Base-by-base conservation (phyloP, 495 filamentous ascomycete genomes). In the Annulohypoxylon moriforme region DNA sequence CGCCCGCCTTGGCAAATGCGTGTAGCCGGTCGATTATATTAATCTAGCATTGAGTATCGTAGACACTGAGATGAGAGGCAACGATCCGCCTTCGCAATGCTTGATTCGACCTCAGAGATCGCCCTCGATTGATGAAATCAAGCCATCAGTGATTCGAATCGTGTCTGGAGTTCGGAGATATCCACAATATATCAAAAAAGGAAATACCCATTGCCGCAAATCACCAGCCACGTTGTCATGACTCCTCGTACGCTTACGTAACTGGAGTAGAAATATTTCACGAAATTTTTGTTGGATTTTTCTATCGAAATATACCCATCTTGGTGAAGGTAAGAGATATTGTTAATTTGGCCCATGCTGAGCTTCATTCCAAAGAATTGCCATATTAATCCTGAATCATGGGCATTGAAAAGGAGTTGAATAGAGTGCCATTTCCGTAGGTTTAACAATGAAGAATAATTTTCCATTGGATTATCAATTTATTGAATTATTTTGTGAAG, bases 81-180 rank as follows among this genome's bases (percentile, higher is more conserved):
- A 20, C 2, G 14, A 60, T 52, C 64, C 64, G 64, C 31, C 57
- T 61, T 1, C 46, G 29, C 8, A 57, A 57, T 38, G 66, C 64
- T 68, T 61, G 47, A 68, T 61, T 60, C 24, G n/a, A 68, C 64
- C 25, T 60, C 56, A 42, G 10, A 6, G 10, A 13, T 29, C 7
- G 3, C n/a, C 14, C 6, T 18, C n/a, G n/a, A 20, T 20, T 18
- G 16, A 6, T 36, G 0, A 16, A 20, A 1, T 10, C 25, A 29
- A 34, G 4, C 27, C 33, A 8, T 42, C 20, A 13, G 25, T 49
- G 0, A 10, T 24, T 34, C 5, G 9, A 50, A 29, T 46, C 42
- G 8, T 2, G 31, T 2, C n/a, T 68, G 57, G 65, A 61, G 65
- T 68, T 68, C 57, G 65, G 65, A 61, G 34, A 60, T 68, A 50